Evolutionary conservation across 768 basidiomycete genomes (phyloP).

Genomic region (Rhizopogon rudus): DNA sequence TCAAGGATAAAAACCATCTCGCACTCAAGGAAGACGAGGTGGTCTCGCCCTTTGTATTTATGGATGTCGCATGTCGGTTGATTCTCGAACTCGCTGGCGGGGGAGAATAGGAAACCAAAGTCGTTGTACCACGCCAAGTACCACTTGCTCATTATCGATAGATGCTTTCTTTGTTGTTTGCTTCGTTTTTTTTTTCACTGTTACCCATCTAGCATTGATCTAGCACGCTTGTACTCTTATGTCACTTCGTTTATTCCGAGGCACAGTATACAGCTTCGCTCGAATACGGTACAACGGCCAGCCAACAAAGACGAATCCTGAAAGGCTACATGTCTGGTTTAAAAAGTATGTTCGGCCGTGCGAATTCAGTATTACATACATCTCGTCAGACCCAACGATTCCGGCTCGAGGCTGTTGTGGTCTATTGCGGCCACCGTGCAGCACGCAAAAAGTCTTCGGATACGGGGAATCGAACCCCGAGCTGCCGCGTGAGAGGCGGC

Average conservation of each 20-base stretch:
- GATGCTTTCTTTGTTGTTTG: constrained; percentile 5
- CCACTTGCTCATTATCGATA: constrained; percentile 4
- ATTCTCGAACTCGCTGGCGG: constrained; percentile 91
- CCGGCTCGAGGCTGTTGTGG: no score
- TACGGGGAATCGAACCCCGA: constrained; percentile 33
- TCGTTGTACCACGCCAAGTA: constrained; percentile 2
- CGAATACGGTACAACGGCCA: no score
- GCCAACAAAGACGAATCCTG: no score
- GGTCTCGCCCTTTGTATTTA: constrained; percentile 88
- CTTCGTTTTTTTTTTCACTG: neutral
- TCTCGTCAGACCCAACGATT: no score
- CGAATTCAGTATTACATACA: no score
- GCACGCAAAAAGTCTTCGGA: constrained; percentile 2
- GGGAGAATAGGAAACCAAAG: constrained; percentile 28
- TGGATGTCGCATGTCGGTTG: constrained; percentile 91
- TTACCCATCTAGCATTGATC: neutral
- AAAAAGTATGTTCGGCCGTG: no score
- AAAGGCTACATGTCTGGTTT: no score
- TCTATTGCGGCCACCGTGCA: no score
- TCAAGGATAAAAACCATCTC: constrained; percentile 45
- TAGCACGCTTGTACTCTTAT: constrained; percentile 5
- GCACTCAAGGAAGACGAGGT: constrained; percentile 53
- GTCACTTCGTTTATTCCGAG: constrained; percentile 2
- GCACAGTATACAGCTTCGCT: neutral
- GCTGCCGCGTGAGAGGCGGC: constrained; percentile 54